Conservation (phyloP, 371 early-diverging fungal species). For the Chytridium lagenaria region DNA sequence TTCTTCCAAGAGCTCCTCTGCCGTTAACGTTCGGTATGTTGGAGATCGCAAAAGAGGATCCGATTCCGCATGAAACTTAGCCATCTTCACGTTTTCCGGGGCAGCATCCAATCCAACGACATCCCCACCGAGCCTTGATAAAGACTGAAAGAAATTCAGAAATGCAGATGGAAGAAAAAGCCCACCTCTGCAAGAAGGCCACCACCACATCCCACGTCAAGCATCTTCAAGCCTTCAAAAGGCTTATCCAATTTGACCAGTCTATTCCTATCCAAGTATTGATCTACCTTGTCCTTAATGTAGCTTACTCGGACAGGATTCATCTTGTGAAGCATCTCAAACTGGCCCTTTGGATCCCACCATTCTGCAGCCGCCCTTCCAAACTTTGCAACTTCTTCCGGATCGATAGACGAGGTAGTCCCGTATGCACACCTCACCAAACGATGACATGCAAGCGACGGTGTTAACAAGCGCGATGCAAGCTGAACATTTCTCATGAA, state of each 20-base stretch:
- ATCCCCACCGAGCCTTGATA: slow-evolving; percentile 81
- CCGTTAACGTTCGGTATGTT: slow-evolving; percentile 40
- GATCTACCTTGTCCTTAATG: slow-evolving; percentile 61
- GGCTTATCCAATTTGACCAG: slow-evolving; percentile 41
- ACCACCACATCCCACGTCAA: slow-evolving; percentile 97
- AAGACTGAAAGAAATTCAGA: slow-evolving; percentile 50
- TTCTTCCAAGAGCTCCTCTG: slow-evolving; percentile 67
- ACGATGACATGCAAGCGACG: too few relatives aligned
- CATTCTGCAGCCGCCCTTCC: slow-evolving; percentile 75
- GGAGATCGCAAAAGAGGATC: slow-evolving; percentile 53
- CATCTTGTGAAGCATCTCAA: slow-evolving; percentile 87
- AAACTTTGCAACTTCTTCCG: slow-evolving; percentile 85
- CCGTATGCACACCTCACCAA: too few relatives aligned
- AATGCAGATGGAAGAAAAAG: neutral
- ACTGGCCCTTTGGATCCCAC: slow-evolving; percentile 93
- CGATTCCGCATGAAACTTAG: slow-evolving; percentile 69
- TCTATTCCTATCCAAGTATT: neutral
- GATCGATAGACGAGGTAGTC: slow-evolving; percentile 61
- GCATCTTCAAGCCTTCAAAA: slow-evolving; percentile 66
- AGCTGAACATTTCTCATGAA: too few relatives aligned
- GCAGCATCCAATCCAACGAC: slow-evolving; percentile 91
- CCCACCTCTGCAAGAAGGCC: slow-evolving; percentile 87
- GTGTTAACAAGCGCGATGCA: too few relatives aligned
- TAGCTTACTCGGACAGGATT: slow-evolving; percentile 85
- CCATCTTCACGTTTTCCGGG: slow-evolving; percentile 80